Base-by-base conservation (phyloP, 2,329 filamentous ascomycete species). In the Cordyceps farinosa region DNA sequence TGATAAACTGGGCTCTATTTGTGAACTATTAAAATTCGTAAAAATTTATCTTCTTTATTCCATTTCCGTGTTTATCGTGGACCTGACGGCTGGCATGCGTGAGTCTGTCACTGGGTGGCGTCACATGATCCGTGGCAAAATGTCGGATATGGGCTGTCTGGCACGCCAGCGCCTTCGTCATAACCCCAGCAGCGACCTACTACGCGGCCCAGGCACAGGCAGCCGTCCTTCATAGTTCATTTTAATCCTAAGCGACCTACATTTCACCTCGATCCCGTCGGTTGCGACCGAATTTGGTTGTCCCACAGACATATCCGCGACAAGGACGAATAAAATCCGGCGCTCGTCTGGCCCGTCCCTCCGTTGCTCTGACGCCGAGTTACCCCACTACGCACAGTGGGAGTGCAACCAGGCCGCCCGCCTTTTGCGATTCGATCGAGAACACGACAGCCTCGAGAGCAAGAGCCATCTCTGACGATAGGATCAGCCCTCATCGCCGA, bases 81-180 rank as follows among this genome's bases (percentile, higher is more conserved):
- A 50, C 15, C 5, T 36, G 64, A n/a, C 34, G 38, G 48, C 6
- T 56, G 53, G 34, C 58, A 30, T 36, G 63, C 30, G 22, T 30
- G 36, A 40, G 13, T 66, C 66, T 69, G 67, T 69, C 69, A 67
- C 47, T 52, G 44, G 66, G 65, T 66, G 65, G 42, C 68, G 65
- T 75, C 73, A 75, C 72, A 72, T 74, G 73, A 74, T 64, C 42
- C 29, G 13, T 67, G 72, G 71, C 34, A 68, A 64, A 73, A 68
- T 65, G 42, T 56, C 73, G 70, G 68, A 56, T 70, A 72, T 73
- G 27, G 17, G 13, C 34, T 36, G 45, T 57, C 42, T 62, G 51
- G 60, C 51, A 42, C 29, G 52, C 30, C 44, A 47, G 38, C 36
- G 10, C 53, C 44, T n/a, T 73, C 72, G 73, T 75, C 72, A 74